Base-by-base conservation (phyloP, 257 asterid genomes). In the Ilex aquifolium region DNA sequence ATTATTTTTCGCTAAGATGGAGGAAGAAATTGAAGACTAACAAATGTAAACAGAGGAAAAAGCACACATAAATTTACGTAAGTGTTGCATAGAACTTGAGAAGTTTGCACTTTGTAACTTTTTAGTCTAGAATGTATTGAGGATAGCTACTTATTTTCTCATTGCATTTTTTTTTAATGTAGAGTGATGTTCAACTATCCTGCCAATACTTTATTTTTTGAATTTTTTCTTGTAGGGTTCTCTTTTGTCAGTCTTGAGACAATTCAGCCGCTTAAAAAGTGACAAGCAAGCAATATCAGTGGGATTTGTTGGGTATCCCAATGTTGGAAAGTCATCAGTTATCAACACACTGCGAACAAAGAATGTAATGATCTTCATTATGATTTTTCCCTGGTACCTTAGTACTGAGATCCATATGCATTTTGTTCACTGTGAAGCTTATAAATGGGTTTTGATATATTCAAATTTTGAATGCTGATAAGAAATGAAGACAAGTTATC, bases 251-350 rank as follows among this genome's bases (percentile, higher is more conserved):
- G 88, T 89, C 42, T 69, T 92, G 78, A 84, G 99, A 66, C 99
- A 93, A 68, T 93, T 87, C 71, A 65, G 97, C 39, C 94, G 99
- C 9, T 63, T 93, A 65, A 89, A 93, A 79, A 83, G 87, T 64
- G 97, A 93, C 77, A 93, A 93, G 75, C 97, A 93, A 79, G 91
- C 92, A 72, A 89, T 93, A 80, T 93, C 99, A 8, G 99, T 93
- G 51, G 99, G 99, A 21, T 93, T 93, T 61, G 86, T 93, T 15
- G 99, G 99, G 39, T 93, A 93, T 79, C 99, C 99, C 53, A 90
- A 90, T 73, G 99, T 93, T 71, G 99, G 99, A 59, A 92, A 89
- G 77, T 92, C 99, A 15, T 92, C 99, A 63, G 96, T 92, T 67
- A 92, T 92, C 79, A 87, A 92, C 78, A 92, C 99, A n/a, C 62